phyloP scores from a whole-genome alignment of 2,329 filamentous ascomycete genomes.

The Calonectria pteridis region DNA sequence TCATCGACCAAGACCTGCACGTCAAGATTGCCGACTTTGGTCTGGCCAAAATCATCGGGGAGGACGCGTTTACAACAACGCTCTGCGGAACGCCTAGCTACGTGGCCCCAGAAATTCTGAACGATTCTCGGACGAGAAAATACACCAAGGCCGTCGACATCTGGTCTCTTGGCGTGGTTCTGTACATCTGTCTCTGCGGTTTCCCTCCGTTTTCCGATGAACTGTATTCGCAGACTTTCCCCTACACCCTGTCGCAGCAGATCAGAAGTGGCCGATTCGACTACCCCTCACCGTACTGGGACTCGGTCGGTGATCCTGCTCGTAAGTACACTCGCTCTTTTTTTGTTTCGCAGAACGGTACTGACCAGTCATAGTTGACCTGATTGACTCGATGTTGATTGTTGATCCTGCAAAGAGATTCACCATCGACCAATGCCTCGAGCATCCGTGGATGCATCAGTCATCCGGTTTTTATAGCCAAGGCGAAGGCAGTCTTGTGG shows the following conservation, averaged over 20 bases:
- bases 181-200: conserved; percentile 87
- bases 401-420: background rate
- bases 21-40: conserved; percentile 86
- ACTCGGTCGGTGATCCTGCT: background rate
- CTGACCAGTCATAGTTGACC: background rate
- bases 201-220: conserved; percentile 92
- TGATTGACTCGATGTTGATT: background rate
- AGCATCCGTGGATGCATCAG: background rate
- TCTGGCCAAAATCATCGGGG: conserved; percentile 88
- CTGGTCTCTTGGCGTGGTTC: conserved; percentile 87
- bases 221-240: conserved; percentile 79
- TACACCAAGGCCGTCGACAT: conserved; percentile 86
- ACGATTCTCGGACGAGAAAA: conserved; percentile 73
- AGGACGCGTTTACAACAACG: conserved; percentile 93
- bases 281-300: conserved; percentile 9
- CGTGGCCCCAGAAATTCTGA: conserved; percentile 85
- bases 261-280: background rate
- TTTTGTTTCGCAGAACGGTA: background rate
- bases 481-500: background rate
- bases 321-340: background rate
- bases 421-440: background rate
- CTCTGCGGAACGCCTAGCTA: conserved; percentile 77
- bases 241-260: conserved; percentile 70
- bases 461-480: no score
- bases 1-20: conserved; percentile 64